phyloP scores from a whole-genome alignment of 805 yeast species.

The Lipomyces spencermartinsiae region DNA sequence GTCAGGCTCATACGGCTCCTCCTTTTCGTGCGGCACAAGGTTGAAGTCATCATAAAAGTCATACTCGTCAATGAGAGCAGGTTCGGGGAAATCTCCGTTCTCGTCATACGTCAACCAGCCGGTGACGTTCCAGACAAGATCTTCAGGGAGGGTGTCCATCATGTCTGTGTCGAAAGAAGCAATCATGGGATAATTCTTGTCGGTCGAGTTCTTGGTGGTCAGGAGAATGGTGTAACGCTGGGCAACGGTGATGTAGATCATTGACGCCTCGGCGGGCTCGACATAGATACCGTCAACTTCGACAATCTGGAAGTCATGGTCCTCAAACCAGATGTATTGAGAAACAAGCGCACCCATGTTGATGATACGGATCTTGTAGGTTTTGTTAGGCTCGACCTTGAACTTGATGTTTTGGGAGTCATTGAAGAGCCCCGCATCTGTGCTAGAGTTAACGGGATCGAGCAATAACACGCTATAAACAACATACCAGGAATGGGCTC shows the following conservation, averaged over 20 bases:
- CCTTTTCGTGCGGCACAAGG: constrained; percentile 66
- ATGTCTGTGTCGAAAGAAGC: constrained; percentile 79
- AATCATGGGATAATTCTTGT: constrained; percentile 78
- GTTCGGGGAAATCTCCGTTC: constrained; percentile 54
- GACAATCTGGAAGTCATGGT: constrained; percentile 81
- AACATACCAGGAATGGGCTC: constrained; percentile 80
- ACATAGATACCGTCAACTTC: constrained; percentile 93
- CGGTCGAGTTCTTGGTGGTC: constrained; percentile 67
- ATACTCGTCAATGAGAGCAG: constrained; percentile 48
- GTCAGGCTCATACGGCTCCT: constrained; percentile 65
- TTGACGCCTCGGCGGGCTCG: constrained; percentile 71
- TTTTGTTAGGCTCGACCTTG: constrained; percentile 80
- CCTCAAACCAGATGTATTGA: constrained; percentile 87
- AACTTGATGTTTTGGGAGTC: constrained; percentile 80
- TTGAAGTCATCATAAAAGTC: constrained; percentile 77
- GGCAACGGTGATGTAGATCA: constrained; percentile 83
- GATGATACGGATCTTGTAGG: constrained; percentile 79
- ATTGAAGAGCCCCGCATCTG: constrained; percentile 73
- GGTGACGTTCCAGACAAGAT: constrained; percentile 73
- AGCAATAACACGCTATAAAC: not conserved
- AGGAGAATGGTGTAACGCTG: constrained; percentile 87
- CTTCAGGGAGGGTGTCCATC: constrained; percentile 77
- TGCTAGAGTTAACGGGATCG: not conserved
- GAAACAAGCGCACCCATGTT: constrained; percentile 93
- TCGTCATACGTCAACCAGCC: constrained; percentile 68